A percentile compares a stretch with the other conserved stretches of the same genome.
Evolutionary conservation across 805 yeast species (phyloP).

Genomic region (Sungouiozyma ichnusensis): DNA sequence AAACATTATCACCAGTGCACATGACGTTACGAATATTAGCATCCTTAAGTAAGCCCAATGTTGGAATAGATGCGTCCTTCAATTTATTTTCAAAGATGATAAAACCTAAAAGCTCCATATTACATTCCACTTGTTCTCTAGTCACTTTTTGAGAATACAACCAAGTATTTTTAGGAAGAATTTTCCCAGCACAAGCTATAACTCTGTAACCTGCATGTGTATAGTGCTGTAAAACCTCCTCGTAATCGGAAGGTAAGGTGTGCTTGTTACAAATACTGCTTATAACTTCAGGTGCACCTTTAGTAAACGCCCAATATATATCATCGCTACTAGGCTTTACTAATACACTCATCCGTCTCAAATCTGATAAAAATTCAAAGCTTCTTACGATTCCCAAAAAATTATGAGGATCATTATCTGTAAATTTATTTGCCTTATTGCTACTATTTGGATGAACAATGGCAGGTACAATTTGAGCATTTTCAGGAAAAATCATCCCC

Average conservation of each 20-base stretch:
- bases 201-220: slow-evolving; percentile 94
- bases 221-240: slow-evolving; percentile 64
- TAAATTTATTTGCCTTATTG: slow-evolving; percentile 25
- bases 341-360: slow-evolving; percentile 86
- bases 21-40: slow-evolving; percentile 78
- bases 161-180: slow-evolving; percentile 35
- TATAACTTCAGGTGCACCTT: slow-evolving; percentile 97
- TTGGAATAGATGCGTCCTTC: slow-evolving; percentile 54
- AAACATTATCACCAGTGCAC: slow-evolving; percentile 96
- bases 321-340: slow-evolving; percentile 37
- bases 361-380: slow-evolving; percentile 74
- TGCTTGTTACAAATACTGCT: slow-evolving; percentile 60
- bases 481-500: slow-evolving; percentile 33
- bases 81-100: slow-evolving; percentile 87
- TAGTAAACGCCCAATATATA: slow-evolving; percentile 50
- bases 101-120: slow-evolving; percentile 72
- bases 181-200: slow-evolving; percentile 81
- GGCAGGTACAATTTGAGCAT: slow-evolving; percentile 37
- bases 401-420: slow-evolving; percentile 28
- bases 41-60: slow-evolving; percentile 45
- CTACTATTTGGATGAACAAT: slow-evolving; percentile 36
- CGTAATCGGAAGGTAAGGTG: slow-evolving; percentile 64
- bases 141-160: slow-evolving; percentile 38
- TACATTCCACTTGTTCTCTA: slow-evolving; percentile 60
- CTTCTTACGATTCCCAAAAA: slow-evolving; percentile 40